Evolutionary conservation across 2,329 filamentous ascomycete species (phyloP).

Genomic region (Paraphoma sp.): DNA sequence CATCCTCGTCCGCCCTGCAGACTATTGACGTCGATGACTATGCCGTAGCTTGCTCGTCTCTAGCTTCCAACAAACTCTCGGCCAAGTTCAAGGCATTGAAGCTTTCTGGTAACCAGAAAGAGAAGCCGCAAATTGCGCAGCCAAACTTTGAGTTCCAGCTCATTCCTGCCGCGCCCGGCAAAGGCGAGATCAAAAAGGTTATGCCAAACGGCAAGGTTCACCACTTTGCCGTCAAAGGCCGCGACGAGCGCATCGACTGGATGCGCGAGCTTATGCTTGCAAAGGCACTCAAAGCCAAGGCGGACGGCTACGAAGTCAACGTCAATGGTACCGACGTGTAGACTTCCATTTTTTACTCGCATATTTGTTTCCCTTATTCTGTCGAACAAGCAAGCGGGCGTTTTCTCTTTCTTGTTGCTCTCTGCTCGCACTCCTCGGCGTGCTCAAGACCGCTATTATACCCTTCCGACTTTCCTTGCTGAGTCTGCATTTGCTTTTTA

Average conservation of each 20-base stretch:
- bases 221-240: slow-evolving; percentile 86
- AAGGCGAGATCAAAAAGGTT: slow-evolving; percentile 49
- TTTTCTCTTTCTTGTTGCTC: slow-evolving; percentile 12
- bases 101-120: slow-evolving; percentile 58
- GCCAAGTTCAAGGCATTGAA: slow-evolving; percentile 84
- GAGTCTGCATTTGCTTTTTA: slow-evolving; percentile 5
- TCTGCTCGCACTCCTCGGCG: slow-evolving; percentile 11
- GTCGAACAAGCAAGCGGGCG: slow-evolving; percentile 25
- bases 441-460: slow-evolving; percentile 36
- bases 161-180: slow-evolving; percentile 68
- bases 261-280: slow-evolving; percentile 93
- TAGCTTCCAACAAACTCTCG: slow-evolving; percentile 81
- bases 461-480: slow-evolving; percentile 28
- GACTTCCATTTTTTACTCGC: slow-evolving; percentile 6
- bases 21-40: slow-evolving; percentile 90
- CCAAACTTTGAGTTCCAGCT: slow-evolving; percentile 83
- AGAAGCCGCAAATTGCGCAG: slow-evolving; percentile 63
- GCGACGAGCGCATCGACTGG: slow-evolving; percentile 96
- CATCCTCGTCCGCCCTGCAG: slow-evolving; percentile 71
- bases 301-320: slow-evolving; percentile 80
- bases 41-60: slow-evolving; percentile 80
- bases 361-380: slow-evolving; percentile 4
- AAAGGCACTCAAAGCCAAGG: slow-evolving; percentile 84
- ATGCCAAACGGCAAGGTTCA: slow-evolving; percentile 74
- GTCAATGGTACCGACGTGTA: slow-evolving; percentile 67